Conservation (phyloP, 2,329 filamentous ascomycete genomes). For the Cadophora luteo-olivacea region DNA sequence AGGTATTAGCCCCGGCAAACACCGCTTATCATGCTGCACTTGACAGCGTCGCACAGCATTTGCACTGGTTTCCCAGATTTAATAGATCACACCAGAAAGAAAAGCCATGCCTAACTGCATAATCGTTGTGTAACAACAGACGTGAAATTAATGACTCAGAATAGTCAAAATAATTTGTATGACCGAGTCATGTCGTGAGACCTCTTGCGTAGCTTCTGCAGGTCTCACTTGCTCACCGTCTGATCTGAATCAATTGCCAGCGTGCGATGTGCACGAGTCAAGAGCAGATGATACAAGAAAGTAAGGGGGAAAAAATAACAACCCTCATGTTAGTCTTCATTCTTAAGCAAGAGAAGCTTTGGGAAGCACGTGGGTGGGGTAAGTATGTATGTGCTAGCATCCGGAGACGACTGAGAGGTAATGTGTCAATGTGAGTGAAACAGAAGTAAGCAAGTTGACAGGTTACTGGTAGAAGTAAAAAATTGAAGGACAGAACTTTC, state of each 20-base stretch:
- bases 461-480: not conserved
- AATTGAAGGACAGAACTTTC: not conserved
- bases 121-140: not conserved
- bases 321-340: not conserved
- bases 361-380: not conserved
- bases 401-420: not conserved
- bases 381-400: not conserved
- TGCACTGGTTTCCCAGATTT: not conserved
- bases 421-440: no score
- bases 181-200: not conserved
- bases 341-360: not conserved
- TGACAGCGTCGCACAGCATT: not conserved
- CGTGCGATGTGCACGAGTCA: not conserved
- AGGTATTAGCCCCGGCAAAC: no score
- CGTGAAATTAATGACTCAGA: not conserved
- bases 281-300: not conserved
- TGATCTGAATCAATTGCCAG: not conserved
- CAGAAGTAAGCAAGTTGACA: no score
- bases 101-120: not conserved
- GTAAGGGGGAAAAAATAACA: not conserved
- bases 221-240: not conserved
- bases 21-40: no score
- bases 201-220: not conserved
- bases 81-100: not conserved
- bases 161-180: not conserved